phyloP scores from a whole-genome alignment of 306 rosid genomes.

The Prunus davidiana region DNA sequence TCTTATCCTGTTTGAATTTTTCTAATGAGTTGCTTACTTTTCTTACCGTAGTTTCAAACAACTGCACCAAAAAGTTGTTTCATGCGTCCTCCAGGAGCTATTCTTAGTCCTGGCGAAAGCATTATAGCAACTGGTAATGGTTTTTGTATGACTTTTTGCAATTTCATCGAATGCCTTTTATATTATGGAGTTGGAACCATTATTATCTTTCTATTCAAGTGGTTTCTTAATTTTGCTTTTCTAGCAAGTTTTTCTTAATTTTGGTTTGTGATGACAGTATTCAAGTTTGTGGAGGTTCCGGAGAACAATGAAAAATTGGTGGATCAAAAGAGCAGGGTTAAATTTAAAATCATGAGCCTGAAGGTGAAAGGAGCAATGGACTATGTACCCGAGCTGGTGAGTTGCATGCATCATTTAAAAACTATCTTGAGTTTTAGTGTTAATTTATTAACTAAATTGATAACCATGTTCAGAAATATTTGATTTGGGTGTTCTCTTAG shows the following conservation, averaged over 20 bases:
- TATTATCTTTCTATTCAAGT: background rate
- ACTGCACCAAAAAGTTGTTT: conserved; percentile 99
- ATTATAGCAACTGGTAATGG: conserved; percentile 87
- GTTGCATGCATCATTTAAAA: conserved; percentile 30
- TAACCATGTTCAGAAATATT: background rate
- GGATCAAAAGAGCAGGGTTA: conserved; percentile 75
- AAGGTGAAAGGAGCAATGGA: conserved; percentile 91
- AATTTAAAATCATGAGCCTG: conserved; percentile 98
- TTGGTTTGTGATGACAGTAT: conserved; percentile 50
- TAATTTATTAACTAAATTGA: background rate
- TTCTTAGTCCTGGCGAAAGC: conserved; percentile 95
- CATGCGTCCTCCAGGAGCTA: conserved; percentile 99
- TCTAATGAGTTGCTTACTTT: conserved; percentile 25
- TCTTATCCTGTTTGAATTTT: background rate
- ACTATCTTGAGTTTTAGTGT: background rate
- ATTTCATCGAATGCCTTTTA: background rate
- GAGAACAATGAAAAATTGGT: conserved; percentile 86
- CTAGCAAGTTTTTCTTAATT: conserved; percentile 2
- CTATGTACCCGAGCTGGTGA: conserved; percentile 92
- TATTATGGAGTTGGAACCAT: background rate
- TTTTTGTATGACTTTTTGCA: background rate
- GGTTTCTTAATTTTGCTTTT: background rate
- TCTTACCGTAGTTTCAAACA: conserved; percentile 76
- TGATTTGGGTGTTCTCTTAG: background rate
- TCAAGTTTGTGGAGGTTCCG: conserved; percentile 94